Percentiles rank a stretch among this genome's conserved stretches.
Evolutionary conservation across 1,284 basidiomycete species (phyloP).

Genomic region (Inonotus hispidus): DNA sequence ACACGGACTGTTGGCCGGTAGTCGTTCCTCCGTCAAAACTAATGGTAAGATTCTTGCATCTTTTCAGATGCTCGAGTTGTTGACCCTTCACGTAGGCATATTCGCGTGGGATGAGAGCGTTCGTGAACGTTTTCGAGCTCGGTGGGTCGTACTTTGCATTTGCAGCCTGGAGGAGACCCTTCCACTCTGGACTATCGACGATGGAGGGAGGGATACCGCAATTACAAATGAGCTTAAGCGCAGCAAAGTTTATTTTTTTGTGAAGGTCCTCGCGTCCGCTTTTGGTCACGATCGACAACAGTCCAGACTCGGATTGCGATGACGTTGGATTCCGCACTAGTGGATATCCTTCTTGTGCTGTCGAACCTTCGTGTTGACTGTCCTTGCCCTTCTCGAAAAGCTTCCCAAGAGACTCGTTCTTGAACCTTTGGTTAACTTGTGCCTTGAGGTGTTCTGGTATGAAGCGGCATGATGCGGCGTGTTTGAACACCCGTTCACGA

Average conservation of each 20-base stretch:
- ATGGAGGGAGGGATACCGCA: not conserved
- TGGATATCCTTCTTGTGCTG: too few species aligned
- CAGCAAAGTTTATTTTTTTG: not conserved
- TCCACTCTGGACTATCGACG: not conserved
- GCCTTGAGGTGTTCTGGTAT: too few species aligned
- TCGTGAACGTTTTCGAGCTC: not conserved
- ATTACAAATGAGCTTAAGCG: not conserved
- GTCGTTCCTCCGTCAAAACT: not conserved
- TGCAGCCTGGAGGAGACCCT: not conserved
- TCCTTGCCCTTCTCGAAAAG: not conserved
- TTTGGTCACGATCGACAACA: not conserved
- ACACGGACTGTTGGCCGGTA: not conserved
- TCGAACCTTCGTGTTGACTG: too few species aligned
- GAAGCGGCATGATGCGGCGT: not conserved
- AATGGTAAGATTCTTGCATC: not conserved
- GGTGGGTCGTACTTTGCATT: not conserved
- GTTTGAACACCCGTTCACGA: not conserved
- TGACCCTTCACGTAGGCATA: not conserved
- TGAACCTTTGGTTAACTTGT: not conserved
- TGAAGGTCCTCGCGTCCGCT: not conserved
- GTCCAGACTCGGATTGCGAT: not conserved
- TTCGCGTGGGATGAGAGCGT: not conserved
- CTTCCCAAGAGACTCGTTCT: not conserved
- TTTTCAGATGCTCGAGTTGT: not conserved
- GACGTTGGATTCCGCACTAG: not conserved